A percentile compares a stretch with the other conserved stretches of the same genome.
These are phyloP conservation scores for Gastrodia elata DNA, from an alignment of 106 monocot genomes.

Conservation along the genomic window DNA sequence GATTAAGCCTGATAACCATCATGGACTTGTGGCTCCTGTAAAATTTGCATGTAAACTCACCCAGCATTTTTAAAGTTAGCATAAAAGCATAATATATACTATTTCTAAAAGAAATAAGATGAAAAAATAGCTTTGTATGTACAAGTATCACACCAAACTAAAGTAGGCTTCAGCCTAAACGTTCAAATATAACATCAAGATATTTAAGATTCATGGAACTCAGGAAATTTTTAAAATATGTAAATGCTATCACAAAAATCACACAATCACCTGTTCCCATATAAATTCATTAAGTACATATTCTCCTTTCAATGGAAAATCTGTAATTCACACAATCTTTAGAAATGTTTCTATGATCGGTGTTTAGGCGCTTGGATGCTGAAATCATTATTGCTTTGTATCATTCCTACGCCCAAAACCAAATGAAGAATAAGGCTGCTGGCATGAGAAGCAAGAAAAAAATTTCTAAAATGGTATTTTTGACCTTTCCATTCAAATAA, in stretches of 20 bases:
- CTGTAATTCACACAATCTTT: background rate
- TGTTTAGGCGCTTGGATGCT: background rate
- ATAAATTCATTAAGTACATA: background rate
- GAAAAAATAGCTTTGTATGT: background rate
- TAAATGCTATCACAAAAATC: background rate
- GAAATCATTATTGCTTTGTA: too few relatives aligned
- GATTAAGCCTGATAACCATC: constrained; percentile 95
- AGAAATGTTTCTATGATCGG: background rate
- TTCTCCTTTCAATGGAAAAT: background rate
- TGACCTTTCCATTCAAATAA: too few relatives aligned
- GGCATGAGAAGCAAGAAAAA: too few relatives aligned
- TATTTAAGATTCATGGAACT: background rate
- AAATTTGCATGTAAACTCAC: background rate
- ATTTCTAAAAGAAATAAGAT: background rate
- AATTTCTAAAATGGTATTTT: too few relatives aligned
- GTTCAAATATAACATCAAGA: background rate
- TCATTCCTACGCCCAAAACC: too few relatives aligned
- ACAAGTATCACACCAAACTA: background rate
- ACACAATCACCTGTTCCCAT: background rate
- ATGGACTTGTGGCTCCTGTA: constrained; percentile 96
- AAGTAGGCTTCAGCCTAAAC: background rate
- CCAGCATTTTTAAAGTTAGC: background rate
- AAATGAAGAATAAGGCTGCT: too few relatives aligned
- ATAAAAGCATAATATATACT: background rate
- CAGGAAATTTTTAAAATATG: background rate